Percentiles rank a stretch among this genome's conserved stretches.
Conservation (phyloP, 768 basidiomycete species). For the Melanogaster broomeanus region DNA sequence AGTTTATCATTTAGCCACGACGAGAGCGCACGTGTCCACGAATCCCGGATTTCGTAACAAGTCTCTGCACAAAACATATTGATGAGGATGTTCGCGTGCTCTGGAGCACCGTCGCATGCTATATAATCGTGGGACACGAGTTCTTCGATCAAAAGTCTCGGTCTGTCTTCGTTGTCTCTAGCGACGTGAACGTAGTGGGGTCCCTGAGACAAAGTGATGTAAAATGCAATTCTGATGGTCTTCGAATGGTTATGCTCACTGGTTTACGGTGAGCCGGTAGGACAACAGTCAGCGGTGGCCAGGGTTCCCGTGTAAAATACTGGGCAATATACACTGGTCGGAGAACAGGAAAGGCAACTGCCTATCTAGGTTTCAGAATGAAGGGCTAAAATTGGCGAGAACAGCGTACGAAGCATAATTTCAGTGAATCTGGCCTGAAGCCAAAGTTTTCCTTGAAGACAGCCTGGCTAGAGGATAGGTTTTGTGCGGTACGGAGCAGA, state of each 20-base stretch:
- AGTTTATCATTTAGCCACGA: slow-evolving; percentile 32
- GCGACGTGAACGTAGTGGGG: slow-evolving; percentile 29
- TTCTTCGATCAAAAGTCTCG: slow-evolving; percentile 25
- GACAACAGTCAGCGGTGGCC: slow-evolving; percentile 31
- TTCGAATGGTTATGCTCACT: slow-evolving; percentile 12
- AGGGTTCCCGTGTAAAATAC: slow-evolving; percentile 39
- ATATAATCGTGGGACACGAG: slow-evolving; percentile 28
- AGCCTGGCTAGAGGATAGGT: slow-evolving; percentile 38
- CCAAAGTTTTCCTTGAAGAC: slow-evolving; percentile 39
- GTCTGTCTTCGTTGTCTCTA: slow-evolving; percentile 5
- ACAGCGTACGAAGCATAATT: slow-evolving; percentile 44
- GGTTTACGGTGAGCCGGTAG: slow-evolving; percentile 26
- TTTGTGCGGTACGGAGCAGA: slow-evolving; percentile 38
- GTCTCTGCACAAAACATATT: too few relatives aligned
- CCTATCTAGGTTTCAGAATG: slow-evolving; percentile 33
- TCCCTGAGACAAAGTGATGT: slow-evolving; percentile 14
- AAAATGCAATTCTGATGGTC: background rate
- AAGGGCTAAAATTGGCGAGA: slow-evolving; percentile 1
- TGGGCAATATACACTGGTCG: slow-evolving; percentile 63
- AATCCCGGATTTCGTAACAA: too few relatives aligned
- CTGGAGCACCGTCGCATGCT: slow-evolving; percentile 7
- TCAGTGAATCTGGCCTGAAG: slow-evolving; percentile 46
- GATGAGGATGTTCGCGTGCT: slow-evolving; percentile 20
- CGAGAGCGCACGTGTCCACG: slow-evolving; percentile 38
- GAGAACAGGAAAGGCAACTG: slow-evolving; percentile 62